phyloP scores from a whole-genome alignment of 2,329 filamentous ascomycete species.

The Claviceps sp. region DNA sequence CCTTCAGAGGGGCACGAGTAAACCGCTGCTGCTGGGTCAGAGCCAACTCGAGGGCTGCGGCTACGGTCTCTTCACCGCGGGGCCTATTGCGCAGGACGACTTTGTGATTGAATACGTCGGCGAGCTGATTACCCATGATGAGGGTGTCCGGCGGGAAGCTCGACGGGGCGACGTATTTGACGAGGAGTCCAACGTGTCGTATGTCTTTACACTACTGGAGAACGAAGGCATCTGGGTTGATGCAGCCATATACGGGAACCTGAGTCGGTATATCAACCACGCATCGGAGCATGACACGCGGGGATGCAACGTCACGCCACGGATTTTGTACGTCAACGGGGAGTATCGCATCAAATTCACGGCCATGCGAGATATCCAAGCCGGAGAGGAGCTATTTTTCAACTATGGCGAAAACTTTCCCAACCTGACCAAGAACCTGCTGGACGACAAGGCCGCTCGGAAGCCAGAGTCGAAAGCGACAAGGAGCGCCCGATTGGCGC shows the following conservation, averaged over 20 bases:
- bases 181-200: conserved; percentile 48
- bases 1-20: conserved; percentile 54
- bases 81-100: conserved; percentile 52
- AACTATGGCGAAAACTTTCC: conserved; percentile 63
- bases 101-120: conserved; percentile 74
- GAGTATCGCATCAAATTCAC: conserved; percentile 66
- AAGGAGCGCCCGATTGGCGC: conserved; percentile 11
- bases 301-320: conserved; percentile 49
- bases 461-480: conserved; percentile 14
- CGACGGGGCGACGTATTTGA: conserved; percentile 47
- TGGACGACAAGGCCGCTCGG: conserved; percentile 23
- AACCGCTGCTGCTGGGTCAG: conserved; percentile 53
- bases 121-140: conserved; percentile 58
- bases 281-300: conserved; percentile 37
- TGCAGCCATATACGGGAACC: conserved; percentile 63
- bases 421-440: conserved; percentile 36
- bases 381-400: conserved; percentile 70
- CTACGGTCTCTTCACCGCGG: conserved; percentile 62
- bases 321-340: conserved; percentile 59
- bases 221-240: conserved; percentile 57
- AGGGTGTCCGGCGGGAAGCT: conserved; percentile 55
- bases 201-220: conserved; percentile 46
- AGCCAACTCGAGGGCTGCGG: conserved; percentile 57
- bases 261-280: conserved; percentile 76
- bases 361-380: conserved; percentile 50